These are phyloP conservation scores for Xylariaceae sp. DNA, from an alignment of 2,329 filamentous ascomycete genomes.

Conservation along the genomic window DNA sequence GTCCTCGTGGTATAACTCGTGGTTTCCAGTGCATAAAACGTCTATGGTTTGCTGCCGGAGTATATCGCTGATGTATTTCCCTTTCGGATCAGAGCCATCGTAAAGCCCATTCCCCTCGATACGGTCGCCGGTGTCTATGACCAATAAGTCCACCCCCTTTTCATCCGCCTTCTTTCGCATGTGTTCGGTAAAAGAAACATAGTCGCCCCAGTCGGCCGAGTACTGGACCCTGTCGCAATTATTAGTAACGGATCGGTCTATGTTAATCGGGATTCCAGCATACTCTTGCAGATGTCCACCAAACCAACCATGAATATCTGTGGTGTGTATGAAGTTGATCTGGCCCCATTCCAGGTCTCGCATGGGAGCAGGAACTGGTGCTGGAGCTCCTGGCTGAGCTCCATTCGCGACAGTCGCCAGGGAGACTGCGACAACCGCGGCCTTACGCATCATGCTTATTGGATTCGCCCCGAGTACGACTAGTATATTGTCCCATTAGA, in stretches of 20 bases:
- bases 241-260: not conserved
- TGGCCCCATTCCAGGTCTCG: slow-evolving; percentile 89
- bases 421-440: slow-evolving; percentile 45
- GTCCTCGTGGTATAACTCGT: slow-evolving; percentile 86
- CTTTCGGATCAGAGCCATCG: slow-evolving; percentile 86
- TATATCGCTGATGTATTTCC: slow-evolving; percentile 86
- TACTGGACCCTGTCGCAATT: slow-evolving; percentile 73
- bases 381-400: slow-evolving; percentile 80
- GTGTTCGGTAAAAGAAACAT: slow-evolving; percentile 88
- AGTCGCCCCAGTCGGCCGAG: slow-evolving; percentile 97
- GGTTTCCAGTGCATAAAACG: slow-evolving; percentile 86
- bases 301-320: slow-evolving; percentile 95
- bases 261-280: slow-evolving; percentile 37
- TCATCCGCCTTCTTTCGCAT: slow-evolving; percentile 80
- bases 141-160: slow-evolving; percentile 80
- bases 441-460: slow-evolving; percentile 40
- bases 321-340: slow-evolving; percentile 96
- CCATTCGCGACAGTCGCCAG: slow-evolving; percentile 49
- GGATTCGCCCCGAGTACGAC: not conserved
- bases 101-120: slow-evolving; percentile 95
- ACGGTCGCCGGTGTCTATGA: slow-evolving; percentile 94
- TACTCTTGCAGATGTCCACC: slow-evolving; percentile 91
- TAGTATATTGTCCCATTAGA: slow-evolving; percentile 12
- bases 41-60: slow-evolving; percentile 83
- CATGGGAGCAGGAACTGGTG: slow-evolving; percentile 79